phyloP scores from a whole-genome alignment of 768 basidiomycete genomes.

The Kwoniella newhampshirensis region DNA sequence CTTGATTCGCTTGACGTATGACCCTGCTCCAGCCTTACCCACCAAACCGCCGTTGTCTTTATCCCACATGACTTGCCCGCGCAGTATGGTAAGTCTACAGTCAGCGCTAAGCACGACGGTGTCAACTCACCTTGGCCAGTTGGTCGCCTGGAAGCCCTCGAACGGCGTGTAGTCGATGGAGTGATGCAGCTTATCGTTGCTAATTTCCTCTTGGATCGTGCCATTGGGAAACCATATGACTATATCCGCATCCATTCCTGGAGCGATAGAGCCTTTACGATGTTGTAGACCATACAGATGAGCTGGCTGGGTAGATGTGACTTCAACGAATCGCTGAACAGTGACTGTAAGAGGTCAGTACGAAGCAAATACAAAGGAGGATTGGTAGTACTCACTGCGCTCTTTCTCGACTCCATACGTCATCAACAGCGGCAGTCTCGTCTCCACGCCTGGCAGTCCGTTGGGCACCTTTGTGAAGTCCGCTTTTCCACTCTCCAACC shows the following conservation, averaged over 20 bases:
- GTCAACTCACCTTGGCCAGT: slow-evolving; percentile 49
- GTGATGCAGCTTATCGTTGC: slow-evolving; percentile 12
- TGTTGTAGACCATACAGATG: slow-evolving; percentile 47
- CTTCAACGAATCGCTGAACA: slow-evolving; percentile 50
- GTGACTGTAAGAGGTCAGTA: slow-evolving; percentile 36
- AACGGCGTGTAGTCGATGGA: slow-evolving; percentile 49
- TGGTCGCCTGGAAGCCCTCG: slow-evolving; percentile 50
- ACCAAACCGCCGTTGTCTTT: slow-evolving; percentile 3
- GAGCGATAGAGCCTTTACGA: slow-evolving; percentile 47
- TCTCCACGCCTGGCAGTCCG: slow-evolving; percentile 53
- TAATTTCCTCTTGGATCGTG: slow-evolving; percentile 5
- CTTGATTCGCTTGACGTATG: slow-evolving; percentile 7
- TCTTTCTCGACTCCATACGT: slow-evolving; percentile 51
- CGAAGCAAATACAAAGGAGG: background rate
- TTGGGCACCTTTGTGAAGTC: slow-evolving; percentile 53
- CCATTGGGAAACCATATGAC: slow-evolving; percentile 43
- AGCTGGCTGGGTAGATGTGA: slow-evolving; percentile 51
- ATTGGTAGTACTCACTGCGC: slow-evolving; percentile 9
- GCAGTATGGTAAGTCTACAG: slow-evolving; percentile 4
- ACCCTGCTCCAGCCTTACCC: background rate
- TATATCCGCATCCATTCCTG: slow-evolving; percentile 52
- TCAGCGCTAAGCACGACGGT: background rate
- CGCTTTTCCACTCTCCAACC: slow-evolving; percentile 16
- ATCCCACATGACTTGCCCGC: background rate
- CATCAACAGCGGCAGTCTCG: slow-evolving; percentile 50